Conservation (phyloP, 305 asterid genomes). For the Nicotiana rustica region DNA sequence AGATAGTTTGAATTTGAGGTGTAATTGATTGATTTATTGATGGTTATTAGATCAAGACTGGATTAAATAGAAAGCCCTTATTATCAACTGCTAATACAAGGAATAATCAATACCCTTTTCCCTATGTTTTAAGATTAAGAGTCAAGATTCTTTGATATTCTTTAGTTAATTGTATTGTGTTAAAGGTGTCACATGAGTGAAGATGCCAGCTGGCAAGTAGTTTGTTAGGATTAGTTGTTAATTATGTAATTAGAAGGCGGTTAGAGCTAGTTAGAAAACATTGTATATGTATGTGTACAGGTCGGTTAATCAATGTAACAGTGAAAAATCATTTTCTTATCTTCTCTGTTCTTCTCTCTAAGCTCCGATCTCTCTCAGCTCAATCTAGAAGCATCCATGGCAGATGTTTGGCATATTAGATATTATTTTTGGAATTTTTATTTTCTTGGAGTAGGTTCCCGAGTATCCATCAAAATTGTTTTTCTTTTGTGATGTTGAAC, state of each 20-base stretch:
- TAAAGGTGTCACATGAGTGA: no score
- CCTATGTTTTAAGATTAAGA: background rate
- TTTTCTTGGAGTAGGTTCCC: slow-evolving; percentile 59
- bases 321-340: no score
- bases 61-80: background rate
- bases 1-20: slow-evolving; percentile 2
- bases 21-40: background rate
- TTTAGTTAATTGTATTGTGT: background rate
- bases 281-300: no score
- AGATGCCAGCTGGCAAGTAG: no score
- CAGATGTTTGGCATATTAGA: background rate
- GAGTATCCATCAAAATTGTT: slow-evolving; percentile 82
- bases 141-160: background rate
- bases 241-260: no score
- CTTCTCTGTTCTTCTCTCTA: no score
- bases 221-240: no score
- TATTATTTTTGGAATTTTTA: background rate
- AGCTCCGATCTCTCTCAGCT: no score
- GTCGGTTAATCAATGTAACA: no score
- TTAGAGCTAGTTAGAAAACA: no score
- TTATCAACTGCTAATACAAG: background rate
- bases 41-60: background rate
- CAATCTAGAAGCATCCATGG: no score
- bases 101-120: background rate
- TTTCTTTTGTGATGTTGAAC: slow-evolving; percentile 85